Conservation (phyloP, 495 filamentous ascomycete species). For the Elasticomyces elasticus region DNA sequence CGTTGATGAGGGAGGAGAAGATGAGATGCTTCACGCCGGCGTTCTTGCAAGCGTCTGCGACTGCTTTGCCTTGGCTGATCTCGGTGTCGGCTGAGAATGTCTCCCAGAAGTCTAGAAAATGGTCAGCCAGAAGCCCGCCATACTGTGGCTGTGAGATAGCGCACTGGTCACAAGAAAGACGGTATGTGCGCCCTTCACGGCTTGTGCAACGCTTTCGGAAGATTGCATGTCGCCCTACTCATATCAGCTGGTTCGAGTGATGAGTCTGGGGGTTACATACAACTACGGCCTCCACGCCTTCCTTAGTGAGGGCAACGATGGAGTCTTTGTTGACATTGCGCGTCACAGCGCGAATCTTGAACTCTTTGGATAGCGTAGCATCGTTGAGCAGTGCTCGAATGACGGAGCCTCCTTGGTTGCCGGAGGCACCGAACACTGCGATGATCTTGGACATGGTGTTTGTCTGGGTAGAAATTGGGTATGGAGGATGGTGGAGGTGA, state of each 20-base stretch:
- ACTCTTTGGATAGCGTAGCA: constrained; percentile 8
- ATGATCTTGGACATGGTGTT: constrained; percentile 15
- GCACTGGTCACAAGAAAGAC: constrained; percentile 35
- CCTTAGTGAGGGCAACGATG: background rate
- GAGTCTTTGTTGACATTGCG: background rate
- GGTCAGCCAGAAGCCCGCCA: too few relatives aligned
- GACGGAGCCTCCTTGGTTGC: constrained; percentile 21
- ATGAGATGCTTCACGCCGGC: constrained; percentile 32
- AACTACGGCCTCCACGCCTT: background rate
- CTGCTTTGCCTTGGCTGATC: constrained; percentile 30
- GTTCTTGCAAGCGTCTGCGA: constrained; percentile 31
- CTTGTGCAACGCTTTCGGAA: constrained; percentile 20
- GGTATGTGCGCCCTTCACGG: constrained; percentile 26
- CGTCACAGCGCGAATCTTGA: constrained; percentile 8
- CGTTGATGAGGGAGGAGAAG: constrained; percentile 30
- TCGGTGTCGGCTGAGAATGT: constrained; percentile 25
- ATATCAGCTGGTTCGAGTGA: too few relatives aligned
- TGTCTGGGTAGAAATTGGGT: too few relatives aligned
- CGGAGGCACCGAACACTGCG: constrained; percentile 17
- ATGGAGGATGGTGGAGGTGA: too few relatives aligned
- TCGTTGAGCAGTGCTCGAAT: constrained; percentile 7
- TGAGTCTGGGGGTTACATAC: constrained; percentile 3
- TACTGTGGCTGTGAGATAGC: too few relatives aligned
- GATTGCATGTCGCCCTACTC: constrained; percentile 25
- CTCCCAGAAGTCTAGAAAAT: constrained; percentile 30